Base-by-base conservation (phyloP, 495 filamentous ascomycete genomes). In the Thozetella sp. region DNA sequence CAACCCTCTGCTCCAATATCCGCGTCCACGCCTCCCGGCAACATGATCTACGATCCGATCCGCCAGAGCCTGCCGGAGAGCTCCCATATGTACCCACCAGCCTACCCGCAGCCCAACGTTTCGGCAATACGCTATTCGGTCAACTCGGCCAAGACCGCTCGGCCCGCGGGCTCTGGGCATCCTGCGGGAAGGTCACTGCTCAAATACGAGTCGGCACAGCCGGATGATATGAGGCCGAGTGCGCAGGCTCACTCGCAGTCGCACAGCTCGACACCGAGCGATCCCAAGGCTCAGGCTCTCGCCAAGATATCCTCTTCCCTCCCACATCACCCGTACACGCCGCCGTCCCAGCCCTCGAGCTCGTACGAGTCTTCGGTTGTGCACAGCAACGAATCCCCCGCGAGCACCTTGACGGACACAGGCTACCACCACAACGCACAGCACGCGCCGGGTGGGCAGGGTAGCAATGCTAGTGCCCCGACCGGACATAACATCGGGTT, bases 11-110 rank as follows among this genome's bases (percentile, higher is more conserved):
- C 62, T n/a, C 69, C 67, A 10, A 68, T 63, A 24, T 76, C 65
- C 25, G 79, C 72, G 11, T 67, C 64, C 64, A 83, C 65, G 46
- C 83, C 67, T 4, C 78, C 72, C 55, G 81, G 76, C 54, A 81
- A 77, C 69, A 82, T 76, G 76, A 76, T 72, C 25, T 88, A 74
- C 55, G 82, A 83, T 40, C 80, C 82, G 1, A 82, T 83, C 45
- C 72, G 80, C 15, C 73, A 77, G 56, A 79, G 76, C 52, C 69
- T 81, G 2, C 79, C 78, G 1, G 80, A 82, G 15, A 48, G 72
- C 0, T 65, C 73, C 9, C 57, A 71, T 46, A 77, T 81, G 59
- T 78, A 76, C 52, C 77, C 76, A 2, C 66, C 79, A 6, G 68
- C 73, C 19, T 80, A 81, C 54, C 78, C 76, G 1, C 76, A 82